Evolutionary conservation across 257 asterid genomes (phyloP).

Genomic region (Solanum arcanum): DNA sequence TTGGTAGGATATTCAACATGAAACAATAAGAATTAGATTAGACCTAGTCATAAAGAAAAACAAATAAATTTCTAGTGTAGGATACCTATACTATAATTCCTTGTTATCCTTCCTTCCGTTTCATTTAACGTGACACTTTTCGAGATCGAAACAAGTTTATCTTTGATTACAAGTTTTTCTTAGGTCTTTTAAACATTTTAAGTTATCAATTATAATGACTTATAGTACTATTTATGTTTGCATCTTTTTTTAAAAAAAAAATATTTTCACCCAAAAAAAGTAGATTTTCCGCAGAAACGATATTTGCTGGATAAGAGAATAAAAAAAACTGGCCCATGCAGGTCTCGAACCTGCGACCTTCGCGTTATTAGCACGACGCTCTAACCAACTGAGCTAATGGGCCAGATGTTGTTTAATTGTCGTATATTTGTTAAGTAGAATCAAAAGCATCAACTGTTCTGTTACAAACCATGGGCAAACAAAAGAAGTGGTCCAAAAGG

Average conservation of each 20-base stretch:
- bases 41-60: neutral
- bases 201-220: too few species aligned
- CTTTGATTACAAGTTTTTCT: too few species aligned
- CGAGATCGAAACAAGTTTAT: too few species aligned
- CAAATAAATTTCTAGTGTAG: neutral
- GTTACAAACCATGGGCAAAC: neutral
- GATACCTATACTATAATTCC: neutral
- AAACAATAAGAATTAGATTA: neutral
- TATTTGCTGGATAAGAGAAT: too few species aligned
- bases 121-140: too few species aligned
- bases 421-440: too few species aligned
- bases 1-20: neutral
- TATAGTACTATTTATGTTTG: too few species aligned
- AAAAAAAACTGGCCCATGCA: constrained; percentile 6
- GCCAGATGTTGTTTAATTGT: neutral
- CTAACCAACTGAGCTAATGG: constrained; percentile 28
- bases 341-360: constrained; percentile 35
- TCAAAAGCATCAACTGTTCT: neutral
- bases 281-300: neutral
- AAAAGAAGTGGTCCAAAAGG: too few species aligned
- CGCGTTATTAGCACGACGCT: constrained; percentile 30
- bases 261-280: neutral
- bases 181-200: too few species aligned
- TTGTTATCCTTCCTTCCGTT: too few species aligned
- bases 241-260: too few species aligned